phyloP scores from a whole-genome alignment of 1,284 basidiomycete species.

The Tilletiaria anomala region DNA sequence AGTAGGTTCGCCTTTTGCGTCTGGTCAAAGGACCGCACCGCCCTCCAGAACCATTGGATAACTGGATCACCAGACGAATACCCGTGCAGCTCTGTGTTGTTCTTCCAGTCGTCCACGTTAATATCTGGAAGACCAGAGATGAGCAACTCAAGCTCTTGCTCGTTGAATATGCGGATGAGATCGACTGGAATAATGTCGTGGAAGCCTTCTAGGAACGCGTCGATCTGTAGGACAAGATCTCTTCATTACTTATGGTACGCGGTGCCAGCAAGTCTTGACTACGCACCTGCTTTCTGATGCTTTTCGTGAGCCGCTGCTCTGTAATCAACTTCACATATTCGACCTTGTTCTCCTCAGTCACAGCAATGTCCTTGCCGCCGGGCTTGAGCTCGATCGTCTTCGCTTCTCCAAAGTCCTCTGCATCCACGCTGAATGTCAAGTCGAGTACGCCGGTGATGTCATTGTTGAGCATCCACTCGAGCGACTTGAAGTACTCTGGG shows the following conservation, averaged over 20 bases:
- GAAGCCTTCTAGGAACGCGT: conserved; percentile 77
- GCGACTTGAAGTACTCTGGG: conserved; percentile 69
- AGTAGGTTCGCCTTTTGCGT: conserved; percentile 75
- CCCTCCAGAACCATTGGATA: conserved; percentile 98
- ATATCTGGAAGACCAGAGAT: conserved; percentile 97
- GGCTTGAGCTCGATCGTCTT: conserved; percentile 33
- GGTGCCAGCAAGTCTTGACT: neutral
- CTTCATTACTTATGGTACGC: neutral
- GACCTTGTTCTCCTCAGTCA: conserved; percentile 70
- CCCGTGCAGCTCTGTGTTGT: conserved; percentile 80
- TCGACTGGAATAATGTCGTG: conserved; percentile 73
- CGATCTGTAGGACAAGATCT: conserved; percentile 42
- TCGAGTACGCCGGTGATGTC: conserved; percentile 55
- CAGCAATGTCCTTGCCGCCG: conserved; percentile 22
- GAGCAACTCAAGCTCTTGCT: conserved; percentile 91
- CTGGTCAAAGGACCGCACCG: conserved; percentile 89
- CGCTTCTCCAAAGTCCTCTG: conserved; percentile 51
- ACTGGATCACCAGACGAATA: conserved; percentile 64
- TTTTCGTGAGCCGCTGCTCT: conserved; percentile 80
- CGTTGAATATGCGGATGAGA: conserved; percentile 61
- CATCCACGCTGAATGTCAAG: conserved; percentile 75
- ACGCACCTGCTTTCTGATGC: conserved; percentile 82
- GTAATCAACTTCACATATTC: conserved; percentile 89
- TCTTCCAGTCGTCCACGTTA: conserved; percentile 94
- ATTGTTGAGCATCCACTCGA: conserved; percentile 43